phyloP scores from a whole-genome alignment of 768 basidiomycete species.

The Russula sp. region DNA sequence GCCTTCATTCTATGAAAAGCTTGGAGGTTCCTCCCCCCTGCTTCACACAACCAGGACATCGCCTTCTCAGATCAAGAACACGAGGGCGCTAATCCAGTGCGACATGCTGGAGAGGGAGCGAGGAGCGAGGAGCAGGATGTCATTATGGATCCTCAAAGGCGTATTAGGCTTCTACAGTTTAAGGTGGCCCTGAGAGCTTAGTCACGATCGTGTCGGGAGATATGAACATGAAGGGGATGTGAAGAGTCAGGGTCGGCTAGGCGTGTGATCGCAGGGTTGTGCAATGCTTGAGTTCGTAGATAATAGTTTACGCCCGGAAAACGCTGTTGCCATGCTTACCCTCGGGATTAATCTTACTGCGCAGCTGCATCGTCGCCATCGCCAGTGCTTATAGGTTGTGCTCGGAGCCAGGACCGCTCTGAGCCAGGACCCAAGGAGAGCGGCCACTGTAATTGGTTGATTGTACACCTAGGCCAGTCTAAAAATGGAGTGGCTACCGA shows the following conservation, averaged over 20 bases:
- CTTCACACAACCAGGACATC: neutral
- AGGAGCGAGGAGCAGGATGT: neutral
- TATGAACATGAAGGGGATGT: constrained; percentile 12
- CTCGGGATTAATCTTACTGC: constrained; percentile 7
- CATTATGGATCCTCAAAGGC: neutral
- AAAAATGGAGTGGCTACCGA: constrained; percentile 2
- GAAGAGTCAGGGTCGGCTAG: constrained; percentile 16
- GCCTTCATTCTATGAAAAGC: neutral
- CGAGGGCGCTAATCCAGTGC: neutral
- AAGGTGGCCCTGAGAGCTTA: constrained; percentile 7
- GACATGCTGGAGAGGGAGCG: neutral
- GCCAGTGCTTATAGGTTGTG: neutral
- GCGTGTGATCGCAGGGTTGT: neutral
- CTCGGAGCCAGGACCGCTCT: neutral
- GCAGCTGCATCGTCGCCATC: neutral
- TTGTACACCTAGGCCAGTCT: neutral
- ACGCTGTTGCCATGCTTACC: constrained; percentile 20
- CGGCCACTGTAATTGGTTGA: neutral
- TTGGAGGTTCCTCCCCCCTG: neutral
- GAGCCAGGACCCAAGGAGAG: neutral
- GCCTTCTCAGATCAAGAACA: constrained; percentile 5
- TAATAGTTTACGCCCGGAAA: constrained; percentile 11
- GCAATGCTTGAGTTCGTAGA: neutral
- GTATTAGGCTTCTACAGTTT: neutral
- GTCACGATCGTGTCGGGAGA: constrained; percentile 14